These are phyloP conservation scores for Cutaneotrichosporon cutaneum DNA, from an alignment of 1,284 basidiomycete genomes.

Conservation along the genomic window DNA sequence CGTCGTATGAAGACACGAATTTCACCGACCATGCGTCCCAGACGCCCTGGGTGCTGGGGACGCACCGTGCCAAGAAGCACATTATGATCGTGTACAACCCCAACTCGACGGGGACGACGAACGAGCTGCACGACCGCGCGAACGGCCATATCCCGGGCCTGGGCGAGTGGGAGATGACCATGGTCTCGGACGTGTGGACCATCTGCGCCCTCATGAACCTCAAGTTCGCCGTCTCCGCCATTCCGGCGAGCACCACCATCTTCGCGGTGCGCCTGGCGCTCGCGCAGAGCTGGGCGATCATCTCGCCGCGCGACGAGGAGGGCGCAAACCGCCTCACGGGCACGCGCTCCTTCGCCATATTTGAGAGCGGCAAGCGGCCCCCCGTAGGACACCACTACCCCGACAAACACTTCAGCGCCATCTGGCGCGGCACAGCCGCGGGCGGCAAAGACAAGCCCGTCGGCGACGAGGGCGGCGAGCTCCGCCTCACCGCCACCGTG, in stretches of 20 bases:
- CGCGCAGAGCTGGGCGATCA: constrained; percentile 35
- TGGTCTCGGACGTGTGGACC: constrained; percentile 40
- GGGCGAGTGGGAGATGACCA: constrained; percentile 31
- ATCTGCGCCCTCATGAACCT: constrained; percentile 36
- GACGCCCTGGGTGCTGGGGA: constrained; percentile 32
- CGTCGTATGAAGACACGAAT: constrained; percentile 11
- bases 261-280: constrained; percentile 39
- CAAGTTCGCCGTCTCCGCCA: constrained; percentile 24
- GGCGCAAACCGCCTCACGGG: constrained; percentile 18
- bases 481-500: constrained; percentile 26
- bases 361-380: constrained; percentile 23
- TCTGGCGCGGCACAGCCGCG: constrained; percentile 31
- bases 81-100: constrained; percentile 37
- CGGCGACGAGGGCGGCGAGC: constrained; percentile 19
- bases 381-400: constrained; percentile 22
- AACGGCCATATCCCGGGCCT: constrained; percentile 29
- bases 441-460: constrained; percentile 21
- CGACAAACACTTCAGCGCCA: constrained; percentile 22
- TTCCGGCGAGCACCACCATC: constrained; percentile 33
- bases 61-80: constrained; percentile 16
- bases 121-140: constrained; percentile 27
- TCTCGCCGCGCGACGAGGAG: constrained; percentile 34
- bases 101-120: constrained; percentile 26
- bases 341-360: constrained; percentile 21
- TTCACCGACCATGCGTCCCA: background rate